phyloP scores from a whole-genome alignment of 345 rosid species.

The Cardamine resedifolia region DNA sequence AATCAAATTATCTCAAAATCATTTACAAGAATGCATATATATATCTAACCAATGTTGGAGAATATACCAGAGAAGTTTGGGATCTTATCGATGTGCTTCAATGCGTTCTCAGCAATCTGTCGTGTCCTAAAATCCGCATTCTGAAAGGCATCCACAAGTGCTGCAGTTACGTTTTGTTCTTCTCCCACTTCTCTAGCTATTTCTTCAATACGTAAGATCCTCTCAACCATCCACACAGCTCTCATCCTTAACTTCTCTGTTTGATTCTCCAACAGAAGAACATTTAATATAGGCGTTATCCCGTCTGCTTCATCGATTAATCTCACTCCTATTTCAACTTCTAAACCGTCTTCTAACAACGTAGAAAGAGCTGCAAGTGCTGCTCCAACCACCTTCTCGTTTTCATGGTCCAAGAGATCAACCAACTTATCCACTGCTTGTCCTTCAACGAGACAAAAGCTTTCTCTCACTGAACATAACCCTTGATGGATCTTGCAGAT shows the following conservation, averaged over 20 bases:
- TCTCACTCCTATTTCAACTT: conserved; percentile 64
- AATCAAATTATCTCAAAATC: conserved; percentile 4
- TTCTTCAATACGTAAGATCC: conserved; percentile 72
- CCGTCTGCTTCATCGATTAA: conserved; percentile 70
- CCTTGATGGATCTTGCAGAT: conserved; percentile 80
- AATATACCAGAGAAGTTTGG: conserved; percentile 95
- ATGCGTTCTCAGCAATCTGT: conserved; percentile 88
- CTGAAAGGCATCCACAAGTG: conserved; percentile 90
- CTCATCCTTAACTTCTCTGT: conserved; percentile 71
- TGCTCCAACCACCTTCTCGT: conserved; percentile 87
- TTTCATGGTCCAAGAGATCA: conserved; percentile 84
- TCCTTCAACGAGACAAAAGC: conserved; percentile 89
- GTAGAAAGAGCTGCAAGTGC: conserved; percentile 91
- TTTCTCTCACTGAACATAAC: conserved; percentile 68
- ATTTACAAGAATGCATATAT: conserved; percentile 29
- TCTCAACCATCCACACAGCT: conserved; percentile 89
- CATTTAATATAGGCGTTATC: conserved; percentile 60
- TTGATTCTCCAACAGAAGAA: conserved; percentile 64
- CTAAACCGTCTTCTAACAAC: conserved; percentile 75
- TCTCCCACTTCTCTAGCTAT: conserved; percentile 74
- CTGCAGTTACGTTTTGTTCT: conserved; percentile 76
- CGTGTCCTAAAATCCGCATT: conserved; percentile 78
- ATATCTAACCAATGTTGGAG: conserved; percentile 53
- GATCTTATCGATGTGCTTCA: conserved; percentile 82
- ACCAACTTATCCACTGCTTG: conserved; percentile 80